A percentile compares a stretch with the other conserved stretches of the same genome.
These are phyloP conservation scores for Penstemon barbatus DNA, from an alignment of 257 asterid species.

Conservation along the genomic window DNA sequence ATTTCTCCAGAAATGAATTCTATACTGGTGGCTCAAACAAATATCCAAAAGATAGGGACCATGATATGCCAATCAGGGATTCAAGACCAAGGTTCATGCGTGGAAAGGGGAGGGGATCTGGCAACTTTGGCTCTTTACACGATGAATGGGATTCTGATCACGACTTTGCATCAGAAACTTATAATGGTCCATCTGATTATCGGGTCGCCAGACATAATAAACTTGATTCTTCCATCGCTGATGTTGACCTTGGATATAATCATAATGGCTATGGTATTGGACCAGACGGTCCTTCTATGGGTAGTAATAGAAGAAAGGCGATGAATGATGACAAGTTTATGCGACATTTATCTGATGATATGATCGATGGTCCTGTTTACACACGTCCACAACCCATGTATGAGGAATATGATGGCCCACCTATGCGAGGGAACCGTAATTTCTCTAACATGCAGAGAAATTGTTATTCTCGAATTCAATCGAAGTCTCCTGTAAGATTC, in stretches of 20 bases:
- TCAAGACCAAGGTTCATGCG: constrained; percentile 54
- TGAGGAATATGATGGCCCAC: constrained; percentile 56
- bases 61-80: constrained; percentile 56
- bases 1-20: constrained; percentile 57
- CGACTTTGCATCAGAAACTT: constrained; percentile 52
- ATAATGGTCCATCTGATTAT: constrained; percentile 48
- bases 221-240: constrained; percentile 46
- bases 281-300: constrained; percentile 39
- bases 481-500: constrained; percentile 73
- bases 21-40: constrained; percentile 54
- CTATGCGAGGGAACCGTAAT: constrained; percentile 49
- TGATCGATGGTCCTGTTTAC: constrained; percentile 40
- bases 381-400: constrained; percentile 47
- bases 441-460: constrained; percentile 59
- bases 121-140: constrained; percentile 49
- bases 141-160: constrained; percentile 68
- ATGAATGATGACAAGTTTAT: constrained; percentile 57
- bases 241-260: constrained; percentile 48
- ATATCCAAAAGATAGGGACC: constrained; percentile 55
- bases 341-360: constrained; percentile 52
- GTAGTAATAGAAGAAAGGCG: constrained; percentile 47
- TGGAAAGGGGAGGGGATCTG: constrained; percentile 71
- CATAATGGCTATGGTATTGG: constrained; percentile 44
- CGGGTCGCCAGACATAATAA: constrained; percentile 53
- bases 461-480: constrained; percentile 51